A percentile compares a stretch with the other conserved stretches of the same genome.
Conservation (phyloP, 768 basidiomycete species). For the Asterophora parasitica region DNA sequence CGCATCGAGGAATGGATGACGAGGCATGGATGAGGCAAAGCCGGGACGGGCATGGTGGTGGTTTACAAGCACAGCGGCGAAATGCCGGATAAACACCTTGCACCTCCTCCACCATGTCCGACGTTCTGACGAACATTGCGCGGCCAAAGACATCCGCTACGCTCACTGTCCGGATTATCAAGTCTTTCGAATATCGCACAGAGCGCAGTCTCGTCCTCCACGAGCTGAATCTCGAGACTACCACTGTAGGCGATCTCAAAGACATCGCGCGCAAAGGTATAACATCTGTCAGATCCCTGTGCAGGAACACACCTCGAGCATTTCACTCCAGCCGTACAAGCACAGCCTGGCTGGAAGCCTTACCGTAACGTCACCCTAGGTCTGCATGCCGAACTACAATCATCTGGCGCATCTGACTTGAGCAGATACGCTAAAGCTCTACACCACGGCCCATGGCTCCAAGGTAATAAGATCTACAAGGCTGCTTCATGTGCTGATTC, state of each 20-base stretch:
- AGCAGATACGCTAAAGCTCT: conserved; percentile 89
- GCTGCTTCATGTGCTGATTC: not conserved
- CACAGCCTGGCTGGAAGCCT: conserved; percentile 81
- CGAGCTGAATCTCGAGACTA: conserved; percentile 70
- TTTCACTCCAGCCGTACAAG: conserved; percentile 54
- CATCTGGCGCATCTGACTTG: conserved; percentile 2
- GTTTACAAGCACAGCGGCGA: conserved; percentile 7
- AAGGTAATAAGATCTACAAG: conserved; percentile 51
- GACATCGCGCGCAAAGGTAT: conserved; percentile 63
- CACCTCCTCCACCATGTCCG: conserved; percentile 27
- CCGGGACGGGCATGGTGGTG: not conserved
- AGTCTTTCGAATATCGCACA: conserved; percentile 91
- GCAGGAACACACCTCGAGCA: conserved; percentile 7
- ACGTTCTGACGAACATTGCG: conserved; percentile 55
- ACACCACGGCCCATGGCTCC: conserved; percentile 90
- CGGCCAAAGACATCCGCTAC: conserved; percentile 73
- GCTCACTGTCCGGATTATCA: conserved; percentile 88
- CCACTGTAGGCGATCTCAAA: conserved; percentile 80
- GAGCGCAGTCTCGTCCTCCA: conserved; percentile 84
- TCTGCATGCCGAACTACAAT: conserved; percentile 23
- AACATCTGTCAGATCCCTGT: conserved; percentile 5
- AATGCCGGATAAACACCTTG: conserved; percentile 11
- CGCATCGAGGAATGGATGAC: conserved; percentile 48
- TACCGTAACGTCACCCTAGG: conserved; percentile 73
- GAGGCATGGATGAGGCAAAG: conserved; percentile 17